Percentiles rank a stretch among this genome's conserved stretches.
phyloP scores from a whole-genome alignment of 148 eudicot genomes.

The Drosera capensis region DNA sequence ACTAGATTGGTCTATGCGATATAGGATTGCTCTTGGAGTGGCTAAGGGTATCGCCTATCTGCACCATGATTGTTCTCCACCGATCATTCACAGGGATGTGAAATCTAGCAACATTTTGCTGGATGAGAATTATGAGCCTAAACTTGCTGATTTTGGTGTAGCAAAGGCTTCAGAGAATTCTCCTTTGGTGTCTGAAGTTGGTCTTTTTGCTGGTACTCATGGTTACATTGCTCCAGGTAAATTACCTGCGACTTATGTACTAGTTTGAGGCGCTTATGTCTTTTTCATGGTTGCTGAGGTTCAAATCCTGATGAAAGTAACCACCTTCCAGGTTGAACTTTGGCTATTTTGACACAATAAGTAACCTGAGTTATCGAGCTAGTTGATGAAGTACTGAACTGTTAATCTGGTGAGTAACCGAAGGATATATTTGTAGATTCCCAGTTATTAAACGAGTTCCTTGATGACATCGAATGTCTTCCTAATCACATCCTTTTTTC shows the following conservation, averaged over 20 bases:
- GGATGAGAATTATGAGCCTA: conserved; percentile 60
- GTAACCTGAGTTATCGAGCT: too few relatives aligned
- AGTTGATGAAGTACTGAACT: too few relatives aligned
- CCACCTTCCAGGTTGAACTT: too few relatives aligned
- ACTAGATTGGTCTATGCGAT: conserved; percentile 61
- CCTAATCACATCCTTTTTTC: neutral
- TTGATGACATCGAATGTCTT: neutral
- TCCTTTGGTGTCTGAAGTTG: conserved; percentile 24
- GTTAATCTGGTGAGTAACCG: too few relatives aligned
- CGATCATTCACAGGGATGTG: conserved; percentile 70
- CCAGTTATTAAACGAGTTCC: too few relatives aligned
- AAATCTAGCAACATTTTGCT: conserved; percentile 83
- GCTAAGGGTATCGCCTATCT: conserved; percentile 80
- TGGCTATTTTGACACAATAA: too few relatives aligned
- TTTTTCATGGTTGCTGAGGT: neutral
- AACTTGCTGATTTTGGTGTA: conserved; percentile 84
- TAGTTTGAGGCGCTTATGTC: neutral
- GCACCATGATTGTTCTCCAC: conserved; percentile 72
- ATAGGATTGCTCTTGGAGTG: conserved; percentile 67
- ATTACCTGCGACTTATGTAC: neutral
- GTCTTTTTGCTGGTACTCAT: conserved; percentile 78
- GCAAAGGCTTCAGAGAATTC: conserved; percentile 37
- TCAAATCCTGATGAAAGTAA: neutral
- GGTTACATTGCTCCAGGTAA: conserved; percentile 97
- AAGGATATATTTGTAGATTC: too few relatives aligned